Evolutionary conservation across 768 basidiomycete genomes (phyloP).

Genomic region (Rhizopogon roseolus): DNA sequence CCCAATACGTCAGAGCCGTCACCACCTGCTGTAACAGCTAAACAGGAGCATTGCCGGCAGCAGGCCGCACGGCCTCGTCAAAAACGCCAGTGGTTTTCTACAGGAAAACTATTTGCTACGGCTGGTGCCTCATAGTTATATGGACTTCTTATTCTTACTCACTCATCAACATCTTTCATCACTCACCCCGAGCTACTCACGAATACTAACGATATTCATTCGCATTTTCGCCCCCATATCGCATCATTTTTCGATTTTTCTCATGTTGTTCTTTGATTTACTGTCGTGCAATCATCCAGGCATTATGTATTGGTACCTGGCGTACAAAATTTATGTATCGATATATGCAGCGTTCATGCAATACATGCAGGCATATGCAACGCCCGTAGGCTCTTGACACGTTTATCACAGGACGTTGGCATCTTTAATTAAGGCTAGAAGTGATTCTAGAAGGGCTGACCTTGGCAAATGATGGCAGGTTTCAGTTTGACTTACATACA

Average conservation of each 20-base stretch:
- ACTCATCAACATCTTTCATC: not conserved
- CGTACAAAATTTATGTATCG: conserved; percentile 25
- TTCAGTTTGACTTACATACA: not conserved
- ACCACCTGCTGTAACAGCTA: conserved; percentile 24
- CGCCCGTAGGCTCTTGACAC: not conserved
- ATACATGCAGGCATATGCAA: not conserved
- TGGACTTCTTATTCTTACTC: conserved; percentile 1
- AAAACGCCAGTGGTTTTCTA: conserved; percentile 50
- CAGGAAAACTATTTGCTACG: conserved; percentile 45
- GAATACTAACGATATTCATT: conserved; percentile 13
- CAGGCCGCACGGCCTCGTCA: conserved; percentile 31
- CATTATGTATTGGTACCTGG: conserved; percentile 29
- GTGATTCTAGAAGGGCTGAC: not conserved
- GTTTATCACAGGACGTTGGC: not conserved
- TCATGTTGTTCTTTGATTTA: not conserved
- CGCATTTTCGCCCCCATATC: conserved; percentile 11
- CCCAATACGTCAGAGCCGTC: conserved; percentile 30
- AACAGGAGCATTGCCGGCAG: conserved; percentile 27
- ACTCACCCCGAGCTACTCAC: conserved; percentile 1
- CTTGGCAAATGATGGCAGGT: not conserved
- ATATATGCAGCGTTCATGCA: conserved; percentile 6
- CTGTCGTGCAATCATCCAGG: conserved; percentile 8
- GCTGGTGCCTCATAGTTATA: conserved; percentile 30
- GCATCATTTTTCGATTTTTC: conserved; percentile 13
- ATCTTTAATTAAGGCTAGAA: not conserved